phyloP scores from a whole-genome alignment of 1,284 basidiomycete species.

The Anthracocystis setariae region DNA sequence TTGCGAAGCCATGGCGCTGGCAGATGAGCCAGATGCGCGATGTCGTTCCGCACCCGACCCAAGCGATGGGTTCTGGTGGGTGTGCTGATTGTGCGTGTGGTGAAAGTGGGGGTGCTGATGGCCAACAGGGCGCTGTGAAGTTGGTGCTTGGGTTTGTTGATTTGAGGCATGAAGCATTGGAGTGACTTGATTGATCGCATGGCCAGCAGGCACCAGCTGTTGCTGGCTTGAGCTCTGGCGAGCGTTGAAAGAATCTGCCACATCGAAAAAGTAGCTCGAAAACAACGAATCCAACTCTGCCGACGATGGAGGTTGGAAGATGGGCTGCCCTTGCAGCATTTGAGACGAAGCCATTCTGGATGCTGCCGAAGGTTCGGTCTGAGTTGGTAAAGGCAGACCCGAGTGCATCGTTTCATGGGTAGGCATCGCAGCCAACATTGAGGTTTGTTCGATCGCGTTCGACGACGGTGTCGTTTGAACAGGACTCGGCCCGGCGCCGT shows the following conservation, averaged over 20 bases:
- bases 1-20: background rate
- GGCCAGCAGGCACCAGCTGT: slow-evolving; percentile 1
- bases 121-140: background rate
- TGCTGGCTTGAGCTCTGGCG: slow-evolving; percentile 8
- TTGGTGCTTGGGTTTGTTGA: background rate
- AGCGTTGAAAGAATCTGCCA: slow-evolving; percentile 28
- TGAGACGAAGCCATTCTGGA: slow-evolving; percentile 16
- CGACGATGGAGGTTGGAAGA: slow-evolving; percentile 44
- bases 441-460: slow-evolving; percentile 1
- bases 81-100: background rate
- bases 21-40: background rate
- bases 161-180: slow-evolving; percentile 2
- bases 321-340: slow-evolving; percentile 36
- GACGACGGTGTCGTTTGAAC: background rate
- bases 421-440: slow-evolving; percentile 13
- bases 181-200: slow-evolving; percentile 1
- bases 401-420: background rate
- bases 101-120: background rate
- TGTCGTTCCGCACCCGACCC: background rate
- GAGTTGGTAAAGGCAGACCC: slow-evolving; percentile 6
- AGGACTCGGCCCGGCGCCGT: slow-evolving; percentile 1
- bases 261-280: slow-evolving; percentile 50
- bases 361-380: slow-evolving; percentile 3
- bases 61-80: background rate
- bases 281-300: slow-evolving; percentile 51